Base-by-base conservation (phyloP, 2,329 filamentous ascomycete genomes). In the Penicillium hesseltinei region DNA sequence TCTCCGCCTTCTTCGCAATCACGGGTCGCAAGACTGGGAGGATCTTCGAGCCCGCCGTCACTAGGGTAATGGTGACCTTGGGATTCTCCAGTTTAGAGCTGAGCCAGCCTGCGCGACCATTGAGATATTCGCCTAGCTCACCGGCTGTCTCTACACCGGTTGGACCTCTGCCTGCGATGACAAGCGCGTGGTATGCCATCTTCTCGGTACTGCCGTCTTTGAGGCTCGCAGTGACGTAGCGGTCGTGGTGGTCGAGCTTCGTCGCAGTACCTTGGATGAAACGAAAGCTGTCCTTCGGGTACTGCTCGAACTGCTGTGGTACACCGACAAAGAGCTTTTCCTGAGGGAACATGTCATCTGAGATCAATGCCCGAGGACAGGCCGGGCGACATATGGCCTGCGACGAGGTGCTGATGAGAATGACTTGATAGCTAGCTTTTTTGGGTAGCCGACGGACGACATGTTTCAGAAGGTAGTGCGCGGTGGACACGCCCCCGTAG, bases 391-490 rank as follows among this genome's bases (percentile, higher is more conserved):
- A 80, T 49, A 81, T 70, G 15, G 68, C 69, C 51, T 81, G 62
- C 0, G 72, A 65, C 0, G 80, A 77, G 13, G 75, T 49, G 58
- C 75, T 80, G 62, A 82, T 62, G 9, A 83, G 66, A 25, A 78
- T 61, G 40, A 82, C 63, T 38, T 76, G 71, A 61, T 80, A 80
- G 0, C 65, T 56, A 0, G 65, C 51, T 25, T 71, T 69, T n/a
- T 71, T 64, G 1, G 75, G 50, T 1, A 79, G 67, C 31, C 71
- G 60, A 0, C 82, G 80, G 10, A 84, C 46, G 25, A 75, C 74
- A 71, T 85, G 81, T 58, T 80, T 80, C 29, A 83, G 77, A 29
- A 83, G 71, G 61, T 82, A 82, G 61, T 86, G 82, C 1, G 82
- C 80, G 4, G 72, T 75, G 6, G 78, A 79, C 4, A 83, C 54